phyloP scores from a whole-genome alignment of 1,284 basidiomycete species.

The Cutaneotrichosporon sp. region DNA sequence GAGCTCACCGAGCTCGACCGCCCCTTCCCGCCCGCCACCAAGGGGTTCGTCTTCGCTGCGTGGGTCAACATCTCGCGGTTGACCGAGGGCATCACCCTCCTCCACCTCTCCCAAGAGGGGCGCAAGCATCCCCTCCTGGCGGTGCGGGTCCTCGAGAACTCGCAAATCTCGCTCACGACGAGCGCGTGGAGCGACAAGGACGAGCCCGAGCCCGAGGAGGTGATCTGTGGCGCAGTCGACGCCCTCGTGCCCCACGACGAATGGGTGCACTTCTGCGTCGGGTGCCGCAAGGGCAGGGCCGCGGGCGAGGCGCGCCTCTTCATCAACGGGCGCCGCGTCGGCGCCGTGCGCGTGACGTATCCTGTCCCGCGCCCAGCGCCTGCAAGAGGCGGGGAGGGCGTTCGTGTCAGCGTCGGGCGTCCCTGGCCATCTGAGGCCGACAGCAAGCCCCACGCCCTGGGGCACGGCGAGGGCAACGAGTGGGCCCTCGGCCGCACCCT shows the following conservation, averaged over 20 bases:
- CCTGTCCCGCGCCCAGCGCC: slow-evolving; percentile 29
- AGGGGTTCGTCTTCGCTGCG: slow-evolving; percentile 47
- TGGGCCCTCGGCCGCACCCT: slow-evolving; percentile 48
- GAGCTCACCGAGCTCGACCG: slow-evolving; percentile 40
- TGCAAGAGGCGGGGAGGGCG: slow-evolving; percentile 8
- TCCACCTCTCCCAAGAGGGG: slow-evolving; percentile 41
- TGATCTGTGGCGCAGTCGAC: slow-evolving; percentile 45
- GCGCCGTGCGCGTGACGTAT: slow-evolving; percentile 41
- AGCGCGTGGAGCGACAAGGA: slow-evolving; percentile 22
- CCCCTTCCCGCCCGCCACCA: slow-evolving; percentile 41
- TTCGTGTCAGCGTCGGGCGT: slow-evolving; percentile 18
- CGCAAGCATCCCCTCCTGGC: slow-evolving; percentile 31
- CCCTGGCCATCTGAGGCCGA: slow-evolving; percentile 4
- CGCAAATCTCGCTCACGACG: slow-evolving; percentile 47
- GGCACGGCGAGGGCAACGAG: slow-evolving; percentile 47
- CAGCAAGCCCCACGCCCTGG: slow-evolving; percentile 10
- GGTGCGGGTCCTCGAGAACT: slow-evolving; percentile 50
- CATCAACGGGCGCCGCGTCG: slow-evolving; percentile 46
- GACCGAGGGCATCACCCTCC: slow-evolving; percentile 44
- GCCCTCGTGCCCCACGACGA: slow-evolving; percentile 50
- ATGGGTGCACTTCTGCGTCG: slow-evolving; percentile 51
- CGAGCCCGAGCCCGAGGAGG: slow-evolving; percentile 31
- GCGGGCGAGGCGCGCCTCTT: slow-evolving; percentile 43
- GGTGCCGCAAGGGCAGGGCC: slow-evolving; percentile 35
- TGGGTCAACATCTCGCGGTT: slow-evolving; percentile 51